Conservation (phyloP, 139 green algal species). For the Chlamydomonas applanata region DNA sequence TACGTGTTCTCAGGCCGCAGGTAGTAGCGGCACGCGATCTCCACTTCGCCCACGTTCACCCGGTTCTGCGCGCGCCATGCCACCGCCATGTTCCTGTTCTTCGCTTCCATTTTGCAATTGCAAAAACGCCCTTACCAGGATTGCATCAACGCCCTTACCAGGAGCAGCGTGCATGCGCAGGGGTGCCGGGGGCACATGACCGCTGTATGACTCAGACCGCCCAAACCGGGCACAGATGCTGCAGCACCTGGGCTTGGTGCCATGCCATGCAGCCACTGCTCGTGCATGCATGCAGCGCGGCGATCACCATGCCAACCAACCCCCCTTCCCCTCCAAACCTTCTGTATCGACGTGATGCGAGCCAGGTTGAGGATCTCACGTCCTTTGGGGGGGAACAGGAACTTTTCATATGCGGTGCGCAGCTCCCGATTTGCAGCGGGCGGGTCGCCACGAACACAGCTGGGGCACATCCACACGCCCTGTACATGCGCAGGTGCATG, state of each 20-base stretch:
- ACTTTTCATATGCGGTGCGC: slow-evolving; percentile 25
- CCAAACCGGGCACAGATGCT: too few species aligned
- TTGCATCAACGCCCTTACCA: too few species aligned
- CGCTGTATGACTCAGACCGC: too few species aligned
- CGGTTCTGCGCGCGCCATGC: slow-evolving; percentile 14
- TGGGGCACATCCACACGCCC: slow-evolving; percentile 72
- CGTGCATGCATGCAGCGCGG: not conserved
- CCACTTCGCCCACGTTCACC: slow-evolving; percentile 23
- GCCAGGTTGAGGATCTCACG: slow-evolving; percentile 6
- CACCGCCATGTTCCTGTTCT: too few species aligned
- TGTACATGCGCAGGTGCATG: slow-evolving; percentile 20
- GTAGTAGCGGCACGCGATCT: slow-evolving; percentile 71
- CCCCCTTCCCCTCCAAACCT: too few species aligned
- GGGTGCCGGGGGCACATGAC: too few species aligned
- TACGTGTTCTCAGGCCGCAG: slow-evolving; percentile 83
- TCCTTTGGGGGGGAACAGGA: slow-evolving; percentile 19
- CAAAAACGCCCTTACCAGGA: too few species aligned
- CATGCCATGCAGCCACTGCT: not conserved
- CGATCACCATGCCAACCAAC: not conserved
- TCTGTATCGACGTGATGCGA: slow-evolving; percentile 18
- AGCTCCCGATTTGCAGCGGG: slow-evolving; percentile 3
- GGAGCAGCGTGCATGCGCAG: too few species aligned
- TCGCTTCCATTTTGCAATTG: too few species aligned
- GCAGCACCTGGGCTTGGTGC: too few species aligned
- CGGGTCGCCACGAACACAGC: slow-evolving; percentile 38